phyloP scores from a whole-genome alignment of 1,139 yeast species.

The Hanseniaspora sp. region DNA sequence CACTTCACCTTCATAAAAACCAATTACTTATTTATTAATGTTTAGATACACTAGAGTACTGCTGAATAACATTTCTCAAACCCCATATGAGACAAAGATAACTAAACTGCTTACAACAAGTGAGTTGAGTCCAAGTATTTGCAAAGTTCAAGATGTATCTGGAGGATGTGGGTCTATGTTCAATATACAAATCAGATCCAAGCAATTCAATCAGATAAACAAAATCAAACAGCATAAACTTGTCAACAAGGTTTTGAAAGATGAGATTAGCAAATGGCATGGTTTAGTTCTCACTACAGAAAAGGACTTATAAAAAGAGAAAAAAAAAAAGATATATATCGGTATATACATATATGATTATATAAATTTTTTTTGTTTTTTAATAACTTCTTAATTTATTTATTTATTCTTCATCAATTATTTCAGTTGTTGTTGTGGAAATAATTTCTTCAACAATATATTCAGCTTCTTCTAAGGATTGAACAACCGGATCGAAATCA shows the following conservation, averaged over 20 bases:
- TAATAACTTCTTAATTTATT: neutral
- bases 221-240: constrained; percentile 87
- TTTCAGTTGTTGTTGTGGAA: constrained; percentile 1
- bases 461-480: constrained; percentile 39
- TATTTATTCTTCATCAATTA: constrained; percentile 5
- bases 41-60: constrained; percentile 1
- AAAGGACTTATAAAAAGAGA: constrained; percentile 27
- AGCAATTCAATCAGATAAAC: constrained; percentile 62
- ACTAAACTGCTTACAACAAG: constrained; percentile 43
- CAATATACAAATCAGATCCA: constrained; percentile 68
- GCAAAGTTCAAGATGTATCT: constrained; percentile 69
- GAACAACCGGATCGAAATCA: constrained; percentile 34
- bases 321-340: neutral
- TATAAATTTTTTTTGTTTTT: no score
- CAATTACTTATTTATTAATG: neutral
- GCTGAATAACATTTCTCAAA: constrained; percentile 18
- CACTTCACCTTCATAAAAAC: no score
- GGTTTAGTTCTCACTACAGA: constrained; percentile 79
- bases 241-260: constrained; percentile 70
- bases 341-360: no score
- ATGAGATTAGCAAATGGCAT: constrained; percentile 88
- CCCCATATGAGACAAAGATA: constrained; percentile 59
- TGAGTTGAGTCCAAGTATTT: constrained; percentile 43
- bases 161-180: constrained; percentile 99
- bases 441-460: constrained; percentile 61